phyloP scores from a whole-genome alignment of 768 basidiomycete genomes.

The Phanerochaete carnosa region DNA sequence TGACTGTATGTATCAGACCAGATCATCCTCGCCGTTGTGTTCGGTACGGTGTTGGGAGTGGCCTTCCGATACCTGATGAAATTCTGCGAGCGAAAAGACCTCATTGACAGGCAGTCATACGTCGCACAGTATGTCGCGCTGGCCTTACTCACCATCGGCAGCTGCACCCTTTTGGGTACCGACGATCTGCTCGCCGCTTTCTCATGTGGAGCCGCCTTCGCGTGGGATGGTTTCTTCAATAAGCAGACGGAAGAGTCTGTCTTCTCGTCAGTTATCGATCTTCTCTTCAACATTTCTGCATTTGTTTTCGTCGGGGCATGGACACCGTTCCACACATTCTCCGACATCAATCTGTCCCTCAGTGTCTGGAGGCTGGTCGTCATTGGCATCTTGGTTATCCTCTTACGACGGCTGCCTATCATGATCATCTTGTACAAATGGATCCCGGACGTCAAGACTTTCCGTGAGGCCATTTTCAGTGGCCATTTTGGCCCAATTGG shows the following conservation, averaged over 20 bases:
- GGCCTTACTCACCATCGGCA: constrained; percentile 80
- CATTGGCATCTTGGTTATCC: constrained; percentile 76
- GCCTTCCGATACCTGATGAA: constrained; percentile 88
- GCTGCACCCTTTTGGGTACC: constrained; percentile 80
- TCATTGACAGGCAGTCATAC: constrained; percentile 93
- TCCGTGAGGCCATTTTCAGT: constrained; percentile 89
- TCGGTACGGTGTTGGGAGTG: constrained; percentile 75
- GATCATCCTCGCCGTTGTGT: constrained; percentile 67
- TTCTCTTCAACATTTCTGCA: constrained; percentile 92
- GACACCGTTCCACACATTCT: constrained; percentile 89
- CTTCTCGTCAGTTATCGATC: constrained; percentile 94
- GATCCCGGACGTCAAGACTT: constrained; percentile 95
- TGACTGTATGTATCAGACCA: constrained; percentile 52
- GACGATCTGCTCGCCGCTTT: constrained; percentile 96
- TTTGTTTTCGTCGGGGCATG: constrained; percentile 97
- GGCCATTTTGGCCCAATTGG: constrained; percentile 95
- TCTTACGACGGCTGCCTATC: constrained; percentile 79
- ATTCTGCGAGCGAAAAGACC: constrained; percentile 79
- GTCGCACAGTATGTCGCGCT: constrained; percentile 89
- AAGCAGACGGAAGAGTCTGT: constrained; percentile 91
- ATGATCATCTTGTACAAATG: constrained; percentile 84
- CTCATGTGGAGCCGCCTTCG: constrained; percentile 92
- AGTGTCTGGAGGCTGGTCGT: constrained; percentile 83
- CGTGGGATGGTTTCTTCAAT: constrained; percentile 95
- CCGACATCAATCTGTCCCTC: constrained; percentile 60